A percentile compares a stretch with the other conserved stretches of the same genome.
These are phyloP conservation scores for Suhomyces sp. DNA, from an alignment of 805 yeast genomes.

Conservation along the genomic window DNA sequence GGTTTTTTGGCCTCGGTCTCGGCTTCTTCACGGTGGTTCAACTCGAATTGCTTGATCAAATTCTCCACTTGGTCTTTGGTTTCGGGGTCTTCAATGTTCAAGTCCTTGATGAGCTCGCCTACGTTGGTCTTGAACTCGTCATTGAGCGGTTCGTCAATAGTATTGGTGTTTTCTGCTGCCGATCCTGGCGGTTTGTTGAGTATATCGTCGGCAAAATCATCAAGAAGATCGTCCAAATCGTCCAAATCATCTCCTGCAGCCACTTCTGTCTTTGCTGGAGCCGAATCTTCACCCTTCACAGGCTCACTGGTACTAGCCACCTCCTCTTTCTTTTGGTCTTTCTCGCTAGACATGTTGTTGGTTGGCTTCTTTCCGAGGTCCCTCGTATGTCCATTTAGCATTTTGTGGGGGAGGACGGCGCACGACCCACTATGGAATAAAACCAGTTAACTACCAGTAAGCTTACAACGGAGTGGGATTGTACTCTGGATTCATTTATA, in stretches of 20 bases:
- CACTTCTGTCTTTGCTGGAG: background rate
- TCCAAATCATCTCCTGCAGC: slow-evolving; percentile 50
- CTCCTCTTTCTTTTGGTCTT: background rate
- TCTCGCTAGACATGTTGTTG: background rate
- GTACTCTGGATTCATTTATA: no score
- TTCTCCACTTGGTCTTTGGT: slow-evolving; percentile 50
- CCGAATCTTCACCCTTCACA: background rate
- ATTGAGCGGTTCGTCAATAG: slow-evolving; percentile 21
- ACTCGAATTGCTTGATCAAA: slow-evolving; percentile 43
- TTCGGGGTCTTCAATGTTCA: slow-evolving; percentile 51
- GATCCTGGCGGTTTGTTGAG: slow-evolving; percentile 61
- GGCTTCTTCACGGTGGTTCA: slow-evolving; percentile 30
- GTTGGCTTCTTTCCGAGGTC: background rate
- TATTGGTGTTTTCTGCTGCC: slow-evolving; percentile 14
- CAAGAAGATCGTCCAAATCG: slow-evolving; percentile 80
- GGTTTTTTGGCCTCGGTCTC: slow-evolving; percentile 26
- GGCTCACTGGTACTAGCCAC: background rate
- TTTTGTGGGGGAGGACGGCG: background rate
- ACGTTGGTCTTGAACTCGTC: slow-evolving; percentile 32
- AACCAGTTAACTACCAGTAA: no score
- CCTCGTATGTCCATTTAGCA: background rate
- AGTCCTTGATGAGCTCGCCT: slow-evolving; percentile 45
- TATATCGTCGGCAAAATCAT: slow-evolving; percentile 76
- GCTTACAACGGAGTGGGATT: no score
- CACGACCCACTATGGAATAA: background rate